Conservation (phyloP, 768 basidiomycete genomes). For the Udeniomyces megalosporus region DNA sequence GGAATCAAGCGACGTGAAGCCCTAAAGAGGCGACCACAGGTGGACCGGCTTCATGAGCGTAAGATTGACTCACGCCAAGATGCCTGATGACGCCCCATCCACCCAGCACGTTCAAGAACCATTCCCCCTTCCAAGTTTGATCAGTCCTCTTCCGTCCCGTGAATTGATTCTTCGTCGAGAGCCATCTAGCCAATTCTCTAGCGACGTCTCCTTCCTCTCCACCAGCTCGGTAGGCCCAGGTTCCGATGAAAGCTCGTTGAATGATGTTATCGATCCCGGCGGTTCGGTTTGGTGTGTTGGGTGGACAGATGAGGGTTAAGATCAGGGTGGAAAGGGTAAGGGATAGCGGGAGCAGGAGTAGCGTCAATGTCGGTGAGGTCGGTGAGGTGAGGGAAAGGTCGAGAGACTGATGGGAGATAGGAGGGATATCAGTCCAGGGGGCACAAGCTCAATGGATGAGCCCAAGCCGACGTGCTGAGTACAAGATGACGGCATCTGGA, state of each 20-base stretch:
- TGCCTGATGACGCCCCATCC: neutral
- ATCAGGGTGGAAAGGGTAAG: neutral
- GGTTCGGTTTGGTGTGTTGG: neutral
- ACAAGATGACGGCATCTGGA: too few relatives aligned
- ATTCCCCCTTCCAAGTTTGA: too few relatives aligned
- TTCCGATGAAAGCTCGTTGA: constrained; percentile 1
- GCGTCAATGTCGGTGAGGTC: neutral
- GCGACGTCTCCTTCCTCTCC: constrained; percentile 10
- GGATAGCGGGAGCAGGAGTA: neutral
- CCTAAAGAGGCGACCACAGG: too few relatives aligned
- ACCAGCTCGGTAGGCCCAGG: constrained; percentile 4
- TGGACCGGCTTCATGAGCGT: too few relatives aligned
- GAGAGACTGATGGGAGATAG: constrained; percentile 1
- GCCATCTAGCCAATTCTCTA: neutral
- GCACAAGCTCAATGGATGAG: too few relatives aligned
- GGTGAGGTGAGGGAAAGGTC: neutral
- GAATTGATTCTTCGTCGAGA: too few relatives aligned
- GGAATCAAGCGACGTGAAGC: too few relatives aligned
- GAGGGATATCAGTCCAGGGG: too few relatives aligned
- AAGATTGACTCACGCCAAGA: constrained; percentile 3
- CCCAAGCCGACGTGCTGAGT: too few relatives aligned
- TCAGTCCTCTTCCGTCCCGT: neutral
- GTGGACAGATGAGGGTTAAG: neutral
- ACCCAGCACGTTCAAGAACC: neutral
- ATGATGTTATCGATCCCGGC: constrained; percentile 1